A percentile compares a stretch with the other conserved stretches of the same genome.
Evolutionary conservation across 768 basidiomycete species (phyloP).

Genomic region (Harrya chromipes): DNA sequence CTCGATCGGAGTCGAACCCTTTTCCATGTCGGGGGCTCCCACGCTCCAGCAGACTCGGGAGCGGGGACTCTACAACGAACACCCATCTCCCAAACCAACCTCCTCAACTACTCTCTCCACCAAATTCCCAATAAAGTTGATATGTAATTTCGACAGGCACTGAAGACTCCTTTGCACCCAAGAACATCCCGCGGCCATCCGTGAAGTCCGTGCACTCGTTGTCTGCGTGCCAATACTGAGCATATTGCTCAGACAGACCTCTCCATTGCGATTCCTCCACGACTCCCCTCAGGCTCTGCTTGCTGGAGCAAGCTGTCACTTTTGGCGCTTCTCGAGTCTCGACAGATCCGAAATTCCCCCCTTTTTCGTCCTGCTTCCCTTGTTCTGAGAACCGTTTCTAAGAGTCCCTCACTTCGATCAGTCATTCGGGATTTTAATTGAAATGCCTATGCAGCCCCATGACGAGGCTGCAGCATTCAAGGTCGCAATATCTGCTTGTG

Average conservation of each 20-base stretch:
- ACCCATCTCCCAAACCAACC: no score
- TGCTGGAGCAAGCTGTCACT: not conserved
- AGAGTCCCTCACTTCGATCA: not conserved
- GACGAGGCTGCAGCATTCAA: not conserved
- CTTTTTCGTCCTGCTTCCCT: not conserved
- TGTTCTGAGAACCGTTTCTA: not conserved
- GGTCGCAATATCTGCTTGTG: not conserved
- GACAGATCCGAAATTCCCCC: not conserved
- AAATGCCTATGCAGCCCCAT: not conserved
- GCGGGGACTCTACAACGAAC: no score
- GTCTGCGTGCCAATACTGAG: slow-evolving; percentile 68
- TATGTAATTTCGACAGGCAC: no score
- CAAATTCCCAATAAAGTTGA: no score
- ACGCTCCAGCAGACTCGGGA: no score
- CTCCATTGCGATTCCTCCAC: slow-evolving; percentile 7
- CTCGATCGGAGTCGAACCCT: no score
- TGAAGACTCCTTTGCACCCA: no score
- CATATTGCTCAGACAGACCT: slow-evolving; percentile 40
- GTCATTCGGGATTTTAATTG: not conserved
- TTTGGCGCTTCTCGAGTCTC: not conserved
- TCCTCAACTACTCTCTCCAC: no score
- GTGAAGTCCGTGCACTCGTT: slow-evolving; percentile 77
- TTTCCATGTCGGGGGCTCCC: no score
- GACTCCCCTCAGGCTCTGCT: not conserved
- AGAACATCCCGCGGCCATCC: no score